Conservation (phyloP, 2,329 filamentous ascomycete species). For the Alternaria viburni region DNA sequence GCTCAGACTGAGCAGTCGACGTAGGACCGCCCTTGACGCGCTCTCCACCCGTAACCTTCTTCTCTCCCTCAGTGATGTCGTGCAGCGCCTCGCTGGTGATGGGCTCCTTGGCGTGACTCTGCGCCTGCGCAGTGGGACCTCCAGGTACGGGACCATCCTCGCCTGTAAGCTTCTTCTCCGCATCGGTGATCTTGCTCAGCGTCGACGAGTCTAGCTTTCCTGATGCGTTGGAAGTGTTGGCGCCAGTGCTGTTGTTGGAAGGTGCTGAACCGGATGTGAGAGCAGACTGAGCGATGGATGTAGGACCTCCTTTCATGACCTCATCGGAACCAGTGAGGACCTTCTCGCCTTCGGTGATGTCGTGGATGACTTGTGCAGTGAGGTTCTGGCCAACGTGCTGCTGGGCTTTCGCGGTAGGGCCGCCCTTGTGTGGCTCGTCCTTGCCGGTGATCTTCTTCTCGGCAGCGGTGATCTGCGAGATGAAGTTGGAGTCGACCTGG, state of each 20-base stretch:
- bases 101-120: conserved; percentile 36
- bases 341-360: conserved; percentile 53
- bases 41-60: conserved; percentile 42
- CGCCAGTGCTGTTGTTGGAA: not conserved
- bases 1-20: conserved; percentile 40
- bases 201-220: conserved; percentile 36
- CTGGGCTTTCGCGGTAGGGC: conserved; percentile 53
- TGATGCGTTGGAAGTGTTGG: not conserved
- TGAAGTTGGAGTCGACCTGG: conserved; percentile 47
- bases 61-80: conserved; percentile 43
- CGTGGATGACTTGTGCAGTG: conserved; percentile 44
- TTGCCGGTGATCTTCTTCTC: conserved; percentile 51
- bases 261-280: not conserved
- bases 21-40: conserved; percentile 41
- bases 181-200: conserved; percentile 37
- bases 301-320: conserved; percentile 48
- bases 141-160: conserved; percentile 22
- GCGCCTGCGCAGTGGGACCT: conserved; percentile 39
- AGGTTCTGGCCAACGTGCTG: conserved; percentile 44
- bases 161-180: conserved; percentile 38
- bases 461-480: conserved; percentile 50
- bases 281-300: conserved; percentile 44
- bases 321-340: conserved; percentile 46
- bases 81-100: conserved; percentile 40
- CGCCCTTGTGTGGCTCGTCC: conserved; percentile 43